Evolutionary conservation across 805 yeast genomes (phyloP), one percentile per base, ranked within the genome.

Genomic region (Wickerhamiella bombiphila): DNA sequence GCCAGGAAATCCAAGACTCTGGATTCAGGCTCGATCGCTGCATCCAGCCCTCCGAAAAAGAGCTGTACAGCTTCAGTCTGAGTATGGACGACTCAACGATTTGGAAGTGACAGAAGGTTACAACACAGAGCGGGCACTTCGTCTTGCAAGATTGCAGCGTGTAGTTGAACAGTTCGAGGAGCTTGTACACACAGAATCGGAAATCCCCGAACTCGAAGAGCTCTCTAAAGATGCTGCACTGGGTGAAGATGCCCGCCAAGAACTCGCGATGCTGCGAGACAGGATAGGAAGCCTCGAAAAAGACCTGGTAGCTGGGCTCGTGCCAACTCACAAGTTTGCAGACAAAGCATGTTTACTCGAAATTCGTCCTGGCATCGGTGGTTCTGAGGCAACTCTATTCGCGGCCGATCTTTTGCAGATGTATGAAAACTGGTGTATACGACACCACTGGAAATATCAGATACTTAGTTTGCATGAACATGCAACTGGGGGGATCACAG

Each of bases 351-450:
- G 94, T 34, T 62, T 91, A 2, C 46, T 91, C 15, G 98, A 91
- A 55, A 59, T 91, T 11, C 66, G 96, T 40, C 96, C 97, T 0
- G 98, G 98, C 5, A 83, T 88, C 2, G 98, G 98, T 13, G 98
- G 98, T 2, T 71, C 76, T 4, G 98, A 91, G 53, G 95, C 98
- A 0, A 75, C 76, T 54, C 69, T 91, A 11, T 91, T 91, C 57
- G 72, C 97, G 0, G 70, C 69, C 29, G 91, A 91, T 52, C 59
- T 91, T 40, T 57, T 83, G 42, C 67, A 69, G 41, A 83, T 91
- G 97, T 91, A 91, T 56, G 59, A 68, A 20, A 74, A 70, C 40
- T 85, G 72, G 53, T 80, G 88, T 26, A 68, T 69, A 39, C 48
- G 59, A 30, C 69, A 72, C 48, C 59, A 65, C 32, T 91, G 97